Percentiles rank a stretch among this genome's conserved stretches.
Evolutionary conservation across 2,329 filamentous ascomycete species (phyloP).

Genomic region (Blumeriella jaapii): DNA sequence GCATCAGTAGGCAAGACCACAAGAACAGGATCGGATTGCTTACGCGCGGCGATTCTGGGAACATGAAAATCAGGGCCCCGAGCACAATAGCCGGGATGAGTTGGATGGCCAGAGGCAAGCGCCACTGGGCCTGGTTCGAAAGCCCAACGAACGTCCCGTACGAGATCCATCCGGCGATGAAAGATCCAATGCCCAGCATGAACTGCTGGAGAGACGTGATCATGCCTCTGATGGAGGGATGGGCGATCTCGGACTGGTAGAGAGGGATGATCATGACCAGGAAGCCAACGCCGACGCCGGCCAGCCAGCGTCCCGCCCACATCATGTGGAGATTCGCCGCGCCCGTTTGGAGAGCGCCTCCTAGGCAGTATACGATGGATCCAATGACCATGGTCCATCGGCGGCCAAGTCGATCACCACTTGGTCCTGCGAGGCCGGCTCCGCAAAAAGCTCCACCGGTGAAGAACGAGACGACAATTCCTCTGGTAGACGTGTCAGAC

Average conservation of each 20-base stretch:
- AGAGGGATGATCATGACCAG: slow-evolving; percentile 39
- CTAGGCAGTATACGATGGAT: slow-evolving; percentile 59
- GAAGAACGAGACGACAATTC: slow-evolving; percentile 66
- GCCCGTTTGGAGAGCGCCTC: slow-evolving; percentile 62
- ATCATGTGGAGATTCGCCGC: slow-evolving; percentile 48
- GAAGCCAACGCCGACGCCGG: slow-evolving; percentile 48
- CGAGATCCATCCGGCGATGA: slow-evolving; percentile 62
- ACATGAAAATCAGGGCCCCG: slow-evolving; percentile 45
- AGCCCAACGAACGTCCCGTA: slow-evolving; percentile 40
- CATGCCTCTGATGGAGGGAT: slow-evolving; percentile 59
- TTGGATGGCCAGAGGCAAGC: slow-evolving; percentile 38
- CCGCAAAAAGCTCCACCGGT: slow-evolving; percentile 48
- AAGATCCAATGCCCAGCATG: slow-evolving; percentile 66
- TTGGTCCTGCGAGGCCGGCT: slow-evolving; percentile 40
- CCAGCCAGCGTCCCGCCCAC: slow-evolving; percentile 58
- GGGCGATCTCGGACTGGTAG: slow-evolving; percentile 66
- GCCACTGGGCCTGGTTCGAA: slow-evolving; percentile 27
- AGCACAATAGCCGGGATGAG: slow-evolving; percentile 44
- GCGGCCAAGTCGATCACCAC: slow-evolving; percentile 54
- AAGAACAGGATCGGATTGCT: slow-evolving; percentile 20
- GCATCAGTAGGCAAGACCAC: neutral
- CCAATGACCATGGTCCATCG: slow-evolving; percentile 62
- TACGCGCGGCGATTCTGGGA: slow-evolving; percentile 44
- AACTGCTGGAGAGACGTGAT: slow-evolving; percentile 71
- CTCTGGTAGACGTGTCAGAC: slow-evolving; percentile 38